Percentiles rank a stretch among this genome's conserved stretches.
phyloP scores from a whole-genome alignment of 345 rosid species.

The Draba incana region DNA sequence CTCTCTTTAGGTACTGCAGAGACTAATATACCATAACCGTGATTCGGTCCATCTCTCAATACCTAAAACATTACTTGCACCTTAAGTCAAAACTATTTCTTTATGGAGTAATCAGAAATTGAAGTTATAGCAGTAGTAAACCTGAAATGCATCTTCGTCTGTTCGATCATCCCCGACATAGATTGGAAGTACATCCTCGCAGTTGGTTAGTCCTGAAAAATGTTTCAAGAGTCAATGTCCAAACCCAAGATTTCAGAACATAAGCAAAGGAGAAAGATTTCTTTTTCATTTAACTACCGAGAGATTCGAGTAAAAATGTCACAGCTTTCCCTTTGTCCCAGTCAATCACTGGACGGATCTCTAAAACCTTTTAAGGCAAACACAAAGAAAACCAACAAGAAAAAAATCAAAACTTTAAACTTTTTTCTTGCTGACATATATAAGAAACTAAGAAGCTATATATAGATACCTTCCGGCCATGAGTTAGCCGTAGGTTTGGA shows the following conservation, averaged over 20 bases:
- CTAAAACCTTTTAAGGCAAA: conserved; percentile 66
- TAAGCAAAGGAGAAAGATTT: conserved; percentile 5
- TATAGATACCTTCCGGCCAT: conserved; percentile 72
- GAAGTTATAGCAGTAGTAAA: conserved; percentile 9
- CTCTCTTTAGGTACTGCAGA: conserved; percentile 81
- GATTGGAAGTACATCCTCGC: conserved; percentile 89
- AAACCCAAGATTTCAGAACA: background rate
- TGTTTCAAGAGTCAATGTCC: conserved; percentile 4
- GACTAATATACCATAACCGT: conserved; percentile 84
- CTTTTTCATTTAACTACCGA: conserved; percentile 51
- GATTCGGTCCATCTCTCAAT: conserved; percentile 63
- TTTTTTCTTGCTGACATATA: background rate
- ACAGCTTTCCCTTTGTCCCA: conserved; percentile 99
- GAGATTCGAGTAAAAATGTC: conserved; percentile 85
- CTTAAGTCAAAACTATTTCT: conserved; percentile 4
- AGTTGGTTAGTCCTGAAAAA: conserved; percentile 58
- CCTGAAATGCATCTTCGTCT: conserved; percentile 98
- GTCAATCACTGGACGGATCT: conserved; percentile 83
- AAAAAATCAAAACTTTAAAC: background rate
- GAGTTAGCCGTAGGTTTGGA: conserved; percentile 63
- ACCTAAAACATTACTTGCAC: conserved; percentile 55
- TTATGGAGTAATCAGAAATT: background rate
- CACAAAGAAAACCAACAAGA: conserved; percentile 9
- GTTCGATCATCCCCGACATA: conserved; percentile 96
- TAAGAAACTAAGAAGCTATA: background rate